Evolutionary conservation across 2,329 filamentous ascomycete species (phyloP).

Genomic region (Aureobasidium sp.): DNA sequence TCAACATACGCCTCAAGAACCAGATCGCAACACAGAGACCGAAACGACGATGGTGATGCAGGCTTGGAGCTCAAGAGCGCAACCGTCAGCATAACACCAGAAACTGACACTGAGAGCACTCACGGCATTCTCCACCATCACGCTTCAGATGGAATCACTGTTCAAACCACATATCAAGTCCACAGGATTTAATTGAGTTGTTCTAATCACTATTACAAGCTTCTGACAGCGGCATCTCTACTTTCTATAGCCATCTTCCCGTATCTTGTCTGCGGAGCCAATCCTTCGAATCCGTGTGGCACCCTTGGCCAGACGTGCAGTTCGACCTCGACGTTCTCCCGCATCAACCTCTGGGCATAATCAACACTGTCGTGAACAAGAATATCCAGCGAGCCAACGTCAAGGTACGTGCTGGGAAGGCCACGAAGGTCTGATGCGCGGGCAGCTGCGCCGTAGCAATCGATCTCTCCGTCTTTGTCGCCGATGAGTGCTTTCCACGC

Average conservation of each 20-base stretch:
- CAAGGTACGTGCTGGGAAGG: conserved; percentile 37
- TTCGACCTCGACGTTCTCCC: conserved; percentile 34
- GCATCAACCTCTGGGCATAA: conserved; percentile 33
- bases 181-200: neutral
- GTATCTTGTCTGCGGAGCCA: conserved; percentile 15
- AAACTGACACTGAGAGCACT: neutral
- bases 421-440: conserved; percentile 20
- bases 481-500: conserved; percentile 37
- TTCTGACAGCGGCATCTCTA: conserved; percentile 5
- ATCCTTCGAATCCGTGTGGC: conserved; percentile 32
- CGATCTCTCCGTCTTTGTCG: conserved; percentile 14
- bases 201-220: neutral
- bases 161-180: neutral
- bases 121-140: neutral
- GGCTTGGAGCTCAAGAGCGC: neutral
- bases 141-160: neutral
- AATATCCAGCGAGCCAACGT: conserved; percentile 35
- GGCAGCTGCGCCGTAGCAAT: conserved; percentile 18
- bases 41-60: neutral
- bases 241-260: conserved; percentile 3
- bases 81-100: neutral
- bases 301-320: conserved; percentile 37
- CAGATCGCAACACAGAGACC: neutral
- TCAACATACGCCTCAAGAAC: neutral
- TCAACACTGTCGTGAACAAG: conserved; percentile 35